phyloP scores from a whole-genome alignment of 2,329 filamentous ascomycete genomes.

The Chaetomiaceae sp. region DNA sequence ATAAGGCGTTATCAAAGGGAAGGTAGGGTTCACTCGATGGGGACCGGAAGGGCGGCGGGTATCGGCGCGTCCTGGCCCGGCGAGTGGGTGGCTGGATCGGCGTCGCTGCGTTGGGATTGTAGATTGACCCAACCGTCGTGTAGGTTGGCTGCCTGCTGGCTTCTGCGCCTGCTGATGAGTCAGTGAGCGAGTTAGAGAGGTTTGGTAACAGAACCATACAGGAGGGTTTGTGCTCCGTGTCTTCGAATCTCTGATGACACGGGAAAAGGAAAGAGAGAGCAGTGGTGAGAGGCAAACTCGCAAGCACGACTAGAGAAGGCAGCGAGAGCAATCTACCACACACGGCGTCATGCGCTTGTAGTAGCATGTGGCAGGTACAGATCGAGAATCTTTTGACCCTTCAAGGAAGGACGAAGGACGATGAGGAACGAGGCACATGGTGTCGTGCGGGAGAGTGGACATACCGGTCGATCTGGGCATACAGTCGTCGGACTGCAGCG shows the following conservation, averaged over 20 bases:
- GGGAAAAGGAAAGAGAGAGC: not conserved
- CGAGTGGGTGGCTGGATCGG: slow-evolving; percentile 47
- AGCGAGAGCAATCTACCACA: too few species aligned
- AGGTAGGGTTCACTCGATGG: slow-evolving; percentile 29
- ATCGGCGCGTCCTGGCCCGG: slow-evolving; percentile 43
- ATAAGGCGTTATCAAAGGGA: slow-evolving; percentile 33
- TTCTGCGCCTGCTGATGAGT: slow-evolving; percentile 8
- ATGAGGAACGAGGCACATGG: not conserved
- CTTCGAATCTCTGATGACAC: not conserved
- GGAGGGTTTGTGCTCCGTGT: not conserved
- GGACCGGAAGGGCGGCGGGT: slow-evolving; percentile 22
- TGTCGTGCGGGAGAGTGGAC: not conserved
- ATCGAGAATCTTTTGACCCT: too few species aligned
- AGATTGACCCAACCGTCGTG: slow-evolving; percentile 52
- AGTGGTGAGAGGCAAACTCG: too few species aligned
- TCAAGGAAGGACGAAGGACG: not conserved
- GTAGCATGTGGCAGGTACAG: too few species aligned
- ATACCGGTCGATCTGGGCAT: not conserved
- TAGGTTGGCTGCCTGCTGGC: slow-evolving; percentile 37
- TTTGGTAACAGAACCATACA: slow-evolving; percentile 12
- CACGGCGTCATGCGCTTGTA: too few species aligned
- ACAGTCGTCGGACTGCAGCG: slow-evolving; percentile 1
- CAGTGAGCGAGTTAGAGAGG: slow-evolving; percentile 16
- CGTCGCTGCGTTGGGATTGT: slow-evolving; percentile 41
- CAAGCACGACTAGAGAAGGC: too few species aligned